phyloP scores from a whole-genome alignment of 495 filamentous ascomycete species.

The Penicillium simplicissimum region DNA sequence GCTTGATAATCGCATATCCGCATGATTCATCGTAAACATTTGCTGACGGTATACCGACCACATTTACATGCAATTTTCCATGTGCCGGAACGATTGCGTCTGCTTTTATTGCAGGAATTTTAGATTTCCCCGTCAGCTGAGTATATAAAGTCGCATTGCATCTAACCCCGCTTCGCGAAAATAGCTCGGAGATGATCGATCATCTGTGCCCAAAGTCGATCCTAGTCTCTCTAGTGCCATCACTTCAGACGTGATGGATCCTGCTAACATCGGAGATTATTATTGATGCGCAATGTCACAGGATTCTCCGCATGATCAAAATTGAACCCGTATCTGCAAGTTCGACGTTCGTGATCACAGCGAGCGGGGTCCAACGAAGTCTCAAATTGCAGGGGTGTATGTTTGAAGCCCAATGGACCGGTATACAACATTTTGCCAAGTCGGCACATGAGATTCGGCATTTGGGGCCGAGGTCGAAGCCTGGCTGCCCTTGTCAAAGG shows the following conservation, averaged over 20 bases:
- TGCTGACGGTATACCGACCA: not conserved
- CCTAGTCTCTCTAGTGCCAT: not conserved
- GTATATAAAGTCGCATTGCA: not conserved
- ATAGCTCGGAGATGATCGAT: not conserved
- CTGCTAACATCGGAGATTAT: not conserved
- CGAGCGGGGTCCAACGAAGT: not conserved
- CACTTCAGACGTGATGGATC: not conserved
- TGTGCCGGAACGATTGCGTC: not conserved
- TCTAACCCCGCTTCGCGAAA: not conserved
- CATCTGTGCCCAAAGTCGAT: not conserved
- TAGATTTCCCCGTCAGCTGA: not conserved
- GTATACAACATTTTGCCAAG: not conserved
- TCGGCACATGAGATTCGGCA: constrained; percentile 8
- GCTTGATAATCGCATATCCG: not conserved
- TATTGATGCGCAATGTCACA: not conserved
- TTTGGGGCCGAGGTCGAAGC: constrained; percentile 2
- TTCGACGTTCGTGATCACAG: not conserved
- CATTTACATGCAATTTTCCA: not conserved
- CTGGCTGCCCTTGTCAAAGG: not conserved
- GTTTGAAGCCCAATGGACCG: not conserved
- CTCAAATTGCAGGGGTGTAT: not conserved
- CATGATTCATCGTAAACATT: not conserved
- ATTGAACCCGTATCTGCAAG: constrained; percentile 1
- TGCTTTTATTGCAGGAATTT: not conserved
- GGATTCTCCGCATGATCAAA: not conserved